A percentile compares a stretch with the other conserved stretches of the same genome.
Conservation (phyloP, 768 basidiomycete species). For the Leccinum subtestaceum region DNA sequence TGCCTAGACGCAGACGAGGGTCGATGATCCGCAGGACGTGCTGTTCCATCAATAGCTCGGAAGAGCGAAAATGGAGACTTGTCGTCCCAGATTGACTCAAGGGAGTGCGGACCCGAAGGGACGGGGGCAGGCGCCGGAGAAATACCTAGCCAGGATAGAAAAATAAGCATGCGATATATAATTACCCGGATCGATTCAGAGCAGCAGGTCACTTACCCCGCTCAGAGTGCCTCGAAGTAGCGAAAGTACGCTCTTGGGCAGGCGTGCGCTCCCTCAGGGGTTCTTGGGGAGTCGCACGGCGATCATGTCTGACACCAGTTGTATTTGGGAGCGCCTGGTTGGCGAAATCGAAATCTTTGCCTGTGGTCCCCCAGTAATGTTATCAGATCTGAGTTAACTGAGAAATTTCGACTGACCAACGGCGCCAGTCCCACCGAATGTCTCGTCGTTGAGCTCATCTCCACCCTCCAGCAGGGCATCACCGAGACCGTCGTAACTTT, state of each 20-base stretch:
- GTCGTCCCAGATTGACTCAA: constrained; percentile 82
- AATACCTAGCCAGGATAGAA: constrained; percentile 17
- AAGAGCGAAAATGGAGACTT: constrained; percentile 73
- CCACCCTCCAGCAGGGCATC: constrained; percentile 84
- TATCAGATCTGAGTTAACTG: constrained; percentile 13
- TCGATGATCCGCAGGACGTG: constrained; percentile 38
- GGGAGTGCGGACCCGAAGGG: constrained; percentile 37
- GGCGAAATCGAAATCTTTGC: constrained; percentile 90
- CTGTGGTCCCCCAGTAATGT: constrained; percentile 38
- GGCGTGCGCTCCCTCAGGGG: constrained; percentile 28
- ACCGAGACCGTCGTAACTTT: constrained; percentile 85
- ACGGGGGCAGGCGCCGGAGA: constrained; percentile 37
- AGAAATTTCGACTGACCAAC: constrained; percentile 60
- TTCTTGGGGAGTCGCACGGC: constrained; percentile 22
- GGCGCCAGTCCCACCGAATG: constrained; percentile 71
- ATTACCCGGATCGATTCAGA: constrained; percentile 8
- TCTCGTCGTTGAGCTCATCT: constrained; percentile 96
- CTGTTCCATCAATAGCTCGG: constrained; percentile 49
- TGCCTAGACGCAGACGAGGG: constrained; percentile 26
- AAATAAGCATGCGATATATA: constrained; percentile 14
- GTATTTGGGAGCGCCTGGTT: constrained; percentile 37
- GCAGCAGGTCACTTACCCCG: constrained; percentile 27
- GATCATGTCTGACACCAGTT: constrained; percentile 12
- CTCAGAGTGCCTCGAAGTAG: constrained; percentile 21
- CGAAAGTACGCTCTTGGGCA: constrained; percentile 23